phyloP scores from a whole-genome alignment of 805 yeast genomes.

The Hanseniaspora jakobsenii region DNA sequence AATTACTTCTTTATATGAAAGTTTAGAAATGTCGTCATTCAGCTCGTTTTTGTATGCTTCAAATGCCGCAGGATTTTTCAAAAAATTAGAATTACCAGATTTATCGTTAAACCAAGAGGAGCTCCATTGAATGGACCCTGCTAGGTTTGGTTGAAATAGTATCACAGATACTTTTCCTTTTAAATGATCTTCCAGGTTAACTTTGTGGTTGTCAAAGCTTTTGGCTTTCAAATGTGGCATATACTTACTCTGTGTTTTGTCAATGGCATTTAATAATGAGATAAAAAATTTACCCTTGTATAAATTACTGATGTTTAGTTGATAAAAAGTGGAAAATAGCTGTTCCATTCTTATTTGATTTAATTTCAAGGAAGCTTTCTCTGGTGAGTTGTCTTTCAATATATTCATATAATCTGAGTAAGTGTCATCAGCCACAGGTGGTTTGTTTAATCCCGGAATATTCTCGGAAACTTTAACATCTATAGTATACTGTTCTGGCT shows the following conservation, averaged over 20 bases:
- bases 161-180: slow-evolving; percentile 26
- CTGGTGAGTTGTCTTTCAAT: slow-evolving; percentile 38
- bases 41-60: background rate
- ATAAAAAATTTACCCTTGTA: slow-evolving; percentile 76
- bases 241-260: slow-evolving; percentile 55
- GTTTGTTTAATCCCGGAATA: slow-evolving; percentile 28
- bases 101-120: slow-evolving; percentile 16
- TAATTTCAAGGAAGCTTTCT: slow-evolving; percentile 37
- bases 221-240: slow-evolving; percentile 57
- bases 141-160: slow-evolving; percentile 11
- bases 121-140: slow-evolving; percentile 18
- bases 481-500: slow-evolving; percentile 6
- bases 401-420: slow-evolving; percentile 36
- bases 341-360: slow-evolving; percentile 50
- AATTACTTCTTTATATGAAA: background rate
- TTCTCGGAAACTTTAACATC: slow-evolving; percentile 4
- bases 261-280: slow-evolving; percentile 73
- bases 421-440: slow-evolving; percentile 27
- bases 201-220: background rate
- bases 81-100: background rate
- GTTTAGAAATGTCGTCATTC: background rate
- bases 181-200: slow-evolving; percentile 24
- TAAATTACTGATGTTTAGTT: slow-evolving; percentile 50
- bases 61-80: background rate
- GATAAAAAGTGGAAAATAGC: slow-evolving; percentile 56